A percentile compares a stretch with the other conserved stretches of the same genome.
phyloP scores from a whole-genome alignment of 2,329 filamentous ascomycete species.

The Hypoxylon sp. region DNA sequence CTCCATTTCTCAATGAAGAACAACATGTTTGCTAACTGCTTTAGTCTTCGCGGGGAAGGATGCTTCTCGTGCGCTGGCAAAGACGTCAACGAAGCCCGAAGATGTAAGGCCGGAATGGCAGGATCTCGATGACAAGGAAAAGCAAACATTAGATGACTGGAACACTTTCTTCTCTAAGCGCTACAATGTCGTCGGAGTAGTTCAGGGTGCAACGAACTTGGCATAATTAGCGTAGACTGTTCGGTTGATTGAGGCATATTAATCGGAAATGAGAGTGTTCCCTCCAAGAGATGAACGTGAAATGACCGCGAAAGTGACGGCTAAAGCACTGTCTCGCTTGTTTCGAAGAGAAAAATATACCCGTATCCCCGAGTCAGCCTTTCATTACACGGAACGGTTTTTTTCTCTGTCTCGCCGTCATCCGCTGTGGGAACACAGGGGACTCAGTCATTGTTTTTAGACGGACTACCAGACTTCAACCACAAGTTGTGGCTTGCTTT shows the following conservation, averaged over 20 bases:
- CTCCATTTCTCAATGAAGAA: constrained; percentile 14
- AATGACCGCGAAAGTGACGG: background rate
- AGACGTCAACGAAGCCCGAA: constrained; percentile 86
- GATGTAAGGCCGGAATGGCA: constrained; percentile 88
- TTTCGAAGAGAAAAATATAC: background rate
- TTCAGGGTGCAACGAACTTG: constrained; percentile 72
- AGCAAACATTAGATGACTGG: constrained; percentile 90
- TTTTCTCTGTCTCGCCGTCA: background rate
- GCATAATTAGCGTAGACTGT: constrained; percentile 53
- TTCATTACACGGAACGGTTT: background rate
- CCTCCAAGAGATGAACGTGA: background rate
- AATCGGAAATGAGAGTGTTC: background rate
- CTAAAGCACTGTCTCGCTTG: background rate
- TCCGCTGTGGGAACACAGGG: background rate
- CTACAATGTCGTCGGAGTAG: constrained; percentile 87
- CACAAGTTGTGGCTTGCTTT: background rate
- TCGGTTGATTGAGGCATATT: background rate
- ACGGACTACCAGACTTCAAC: background rate
- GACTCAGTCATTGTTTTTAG: background rate
- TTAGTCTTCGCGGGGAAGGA: constrained; percentile 96
- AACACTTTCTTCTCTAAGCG: constrained; percentile 96
- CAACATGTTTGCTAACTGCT: constrained; percentile 42
- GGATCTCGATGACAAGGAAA: constrained; percentile 86
- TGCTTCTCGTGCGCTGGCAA: constrained; percentile 89
- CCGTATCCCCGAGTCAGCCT: background rate